Conservation (phyloP, 768 basidiomycete genomes). For the Cyclocybe aegerita region DNA sequence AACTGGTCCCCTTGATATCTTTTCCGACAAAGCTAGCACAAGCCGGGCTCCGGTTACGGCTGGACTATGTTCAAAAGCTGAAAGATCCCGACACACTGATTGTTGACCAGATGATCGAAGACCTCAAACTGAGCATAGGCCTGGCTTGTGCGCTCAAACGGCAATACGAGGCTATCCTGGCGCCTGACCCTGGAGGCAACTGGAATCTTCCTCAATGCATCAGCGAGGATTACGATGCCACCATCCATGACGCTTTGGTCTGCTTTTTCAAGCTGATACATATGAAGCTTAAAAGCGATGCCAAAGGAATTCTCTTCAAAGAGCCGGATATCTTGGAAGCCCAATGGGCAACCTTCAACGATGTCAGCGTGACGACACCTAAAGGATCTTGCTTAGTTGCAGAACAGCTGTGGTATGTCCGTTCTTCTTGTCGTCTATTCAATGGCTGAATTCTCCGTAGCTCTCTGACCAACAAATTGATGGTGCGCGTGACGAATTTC, state of each 20-base stretch:
- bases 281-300: constrained; percentile 92
- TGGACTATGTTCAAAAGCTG: constrained; percentile 86
- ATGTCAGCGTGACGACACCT: constrained; percentile 83
- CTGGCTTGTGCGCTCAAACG: constrained; percentile 91
- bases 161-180: constrained; percentile 90
- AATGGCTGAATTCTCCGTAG: constrained; percentile 38
- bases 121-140: constrained; percentile 86
- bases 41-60: constrained; percentile 84
- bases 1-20: constrained; percentile 89
- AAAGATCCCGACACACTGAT: constrained; percentile 87
- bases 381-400: constrained; percentile 91
- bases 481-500: constrained; percentile 90
- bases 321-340: constrained; percentile 98
- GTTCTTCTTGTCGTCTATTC: background rate
- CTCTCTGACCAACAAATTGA: constrained; percentile 87
- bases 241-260: constrained; percentile 82
- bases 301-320: constrained; percentile 92
- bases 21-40: constrained; percentile 95
- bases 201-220: constrained; percentile 92
- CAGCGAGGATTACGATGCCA: constrained; percentile 85
- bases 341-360: constrained; percentile 95
- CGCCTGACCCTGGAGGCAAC: constrained; percentile 83
- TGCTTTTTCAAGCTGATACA: constrained; percentile 94
- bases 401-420: constrained; percentile 87
- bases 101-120: constrained; percentile 92